Base-by-base conservation (phyloP, 73 alveolate genomes). In the Paramecium caudatum region DNA sequence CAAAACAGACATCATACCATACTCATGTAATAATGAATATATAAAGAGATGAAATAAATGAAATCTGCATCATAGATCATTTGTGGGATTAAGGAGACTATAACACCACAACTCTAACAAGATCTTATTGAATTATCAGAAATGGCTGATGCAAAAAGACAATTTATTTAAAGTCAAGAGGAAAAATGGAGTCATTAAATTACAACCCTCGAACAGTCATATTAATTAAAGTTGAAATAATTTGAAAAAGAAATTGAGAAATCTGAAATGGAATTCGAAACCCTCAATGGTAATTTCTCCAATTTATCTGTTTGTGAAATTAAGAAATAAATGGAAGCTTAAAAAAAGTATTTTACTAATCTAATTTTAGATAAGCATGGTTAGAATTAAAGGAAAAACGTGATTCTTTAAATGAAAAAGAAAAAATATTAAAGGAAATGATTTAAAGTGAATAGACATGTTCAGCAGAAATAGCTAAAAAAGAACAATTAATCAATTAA, bases 221-320 rank as follows among this genome's bases (percentile, higher is more conserved):
- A 55, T 55, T 37, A 55, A 55, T 12, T 27, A 23, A 65, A 65
- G 15, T 33, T 65, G 34, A 0, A 4, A 33, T 0, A 33, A 15
- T 65, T 65, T 65, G 83, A 65, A 65, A 30, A 65, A 65, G 83
- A 65, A 32, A 36, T 65, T 33, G 83, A 65, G 15, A 10, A 5
- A 2, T 25, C 32, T 12, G 83, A 65, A 36, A 65, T 12, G 3
- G 13, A 30, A 3, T 36, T 65, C 17, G 34, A 65, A 36, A 33
- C n/a, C n/a, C n/a, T n/a, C n/a, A n/a, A n/a, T n/a, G n/a, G n/a
- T n/a, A n/a, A n/a, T n/a, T n/a, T n/a, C n/a, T n/a, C n/a, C n/a
- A n/a, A n/a, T n/a, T n/a, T n/a, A n/a, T n/a, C n/a, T n/a, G 39
- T 33, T 33, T 17, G 15, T 33, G 47, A 65, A 13, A 65, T 65